Evolutionary conservation across 1,284 basidiomycete species (phyloP).

Genomic region (Agaricales sp.): DNA sequence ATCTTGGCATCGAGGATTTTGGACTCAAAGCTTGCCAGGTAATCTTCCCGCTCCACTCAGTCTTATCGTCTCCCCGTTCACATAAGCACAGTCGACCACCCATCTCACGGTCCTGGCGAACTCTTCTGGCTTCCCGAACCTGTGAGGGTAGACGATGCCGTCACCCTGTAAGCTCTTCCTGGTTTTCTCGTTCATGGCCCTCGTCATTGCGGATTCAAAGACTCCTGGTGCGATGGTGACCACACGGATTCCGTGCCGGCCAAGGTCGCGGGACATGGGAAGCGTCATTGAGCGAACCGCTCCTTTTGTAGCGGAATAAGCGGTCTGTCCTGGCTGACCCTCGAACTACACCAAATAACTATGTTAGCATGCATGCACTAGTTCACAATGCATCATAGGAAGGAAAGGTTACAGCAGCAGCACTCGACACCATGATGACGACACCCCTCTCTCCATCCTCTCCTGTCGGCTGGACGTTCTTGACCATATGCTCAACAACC

Average conservation of each 20-base stretch:
- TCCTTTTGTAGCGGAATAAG: constrained; percentile 45
- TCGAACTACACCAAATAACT: constrained; percentile 25
- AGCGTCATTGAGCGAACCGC: constrained; percentile 43
- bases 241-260: constrained; percentile 39
- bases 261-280: constrained; percentile 43
- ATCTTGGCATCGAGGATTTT: too few relatives aligned
- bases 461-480: constrained; percentile 31
- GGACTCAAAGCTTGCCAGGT: constrained; percentile 23
- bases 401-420: constrained; percentile 32
- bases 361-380: neutral
- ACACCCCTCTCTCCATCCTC: constrained; percentile 43
- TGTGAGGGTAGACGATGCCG: constrained; percentile 30
- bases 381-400: neutral
- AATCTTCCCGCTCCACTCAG: constrained; percentile 32
- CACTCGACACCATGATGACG: constrained; percentile 41
- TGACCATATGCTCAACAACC: constrained; percentile 35
- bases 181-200: constrained; percentile 26
- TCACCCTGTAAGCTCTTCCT: constrained; percentile 25
- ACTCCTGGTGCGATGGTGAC: constrained; percentile 42
- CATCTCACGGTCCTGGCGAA: constrained; percentile 43
- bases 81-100: constrained; percentile 39
- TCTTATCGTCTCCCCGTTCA: constrained; percentile 47
- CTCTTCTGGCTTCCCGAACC: constrained; percentile 36
- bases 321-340: constrained; percentile 40
- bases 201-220: constrained; percentile 38